Evolutionary conservation across 78 protist species (phyloP).

Genomic region (slime mould (Dictyostelium discoideum)): dicty_2.7 NC_007090.3:2860501-2861000

Average conservation of each 20-base stretch:
- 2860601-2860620: not conserved
- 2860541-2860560: not conserved
- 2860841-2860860: not conserved
- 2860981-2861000: not conserved
- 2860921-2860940: not conserved
- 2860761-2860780: not conserved
- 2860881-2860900: not conserved
- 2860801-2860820: not conserved
- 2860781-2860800: not conserved
- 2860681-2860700: not conserved
- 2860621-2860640: not conserved
- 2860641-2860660: not conserved
- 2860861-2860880: not conserved
- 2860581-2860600: not conserved
- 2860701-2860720: not conserved
- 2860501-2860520: not conserved
- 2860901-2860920: not conserved
- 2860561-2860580: not conserved
- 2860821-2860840: not conserved
- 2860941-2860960: not conserved
- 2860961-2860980: not conserved
- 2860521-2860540: not conserved
- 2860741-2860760: not conserved
- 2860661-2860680: not conserved
- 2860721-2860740: not conserved